Evolutionary conservation across 495 filamentous ascomycete genomes (phyloP), one percentile per base, ranked within the genome.

Genomic region (Penicillium cosmopolitanum): DNA sequence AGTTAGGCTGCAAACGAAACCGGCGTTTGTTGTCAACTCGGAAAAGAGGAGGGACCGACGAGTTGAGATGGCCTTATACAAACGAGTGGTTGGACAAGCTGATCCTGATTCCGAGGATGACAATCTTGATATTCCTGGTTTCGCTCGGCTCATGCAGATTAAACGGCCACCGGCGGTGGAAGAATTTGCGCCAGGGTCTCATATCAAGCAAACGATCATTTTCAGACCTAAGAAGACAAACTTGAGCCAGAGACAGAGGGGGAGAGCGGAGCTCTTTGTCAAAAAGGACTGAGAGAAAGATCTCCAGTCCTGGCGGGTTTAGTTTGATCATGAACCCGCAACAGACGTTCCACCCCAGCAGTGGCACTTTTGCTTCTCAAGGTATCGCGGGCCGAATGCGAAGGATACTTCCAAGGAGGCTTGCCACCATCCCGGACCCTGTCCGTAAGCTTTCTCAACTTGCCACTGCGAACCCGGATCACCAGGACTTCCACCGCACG

Each of bases 281-380:
- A 7, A 48, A 23, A 21, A 13, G 46, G 15, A 10, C 23, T 28
- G 21, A 13, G 46, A 23, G 23, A 28, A 48, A 28, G 21, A 48
- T 48, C 23, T 48, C 23, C 46, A n/a, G 21, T 13, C 10, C 23
- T 28, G 46, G 46, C 18, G 8, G 18, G 2, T 48, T 25, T 13
- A n/a, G 5, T 25, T 5, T 48, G 18, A 9, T 48, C 3, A 48
- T 82, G 75, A 73, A 79, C 54, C 75, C 81, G 7, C 63, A 61
- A 21, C 78, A 83, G 36, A 46, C 51, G 3, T 81, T 82, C 61
- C 67, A 83, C 53, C 18, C 64, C 2, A 44, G 51, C 7, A 75
- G 61, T 42, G 80, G 82, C 15, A 85, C 80, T 10, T 85, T 83
- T 58, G 71, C 71, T 5, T 77, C 77, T 12, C 42, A 44, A 9